Evolutionary conservation across 2,329 filamentous ascomycete species (phyloP).

Genomic region (Ascochyta fabae): DNA sequence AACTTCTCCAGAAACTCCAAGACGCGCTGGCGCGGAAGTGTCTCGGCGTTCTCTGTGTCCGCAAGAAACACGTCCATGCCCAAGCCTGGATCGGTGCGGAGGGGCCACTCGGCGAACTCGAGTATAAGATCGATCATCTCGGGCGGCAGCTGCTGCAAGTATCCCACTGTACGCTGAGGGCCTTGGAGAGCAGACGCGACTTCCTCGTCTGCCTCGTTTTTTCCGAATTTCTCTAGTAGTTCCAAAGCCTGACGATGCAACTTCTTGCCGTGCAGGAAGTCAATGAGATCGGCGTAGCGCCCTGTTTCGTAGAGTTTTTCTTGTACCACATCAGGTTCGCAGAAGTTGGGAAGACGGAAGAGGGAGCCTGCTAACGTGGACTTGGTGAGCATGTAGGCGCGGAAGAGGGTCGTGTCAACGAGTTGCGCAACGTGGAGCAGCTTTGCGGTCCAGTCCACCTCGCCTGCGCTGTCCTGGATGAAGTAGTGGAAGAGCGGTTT

Average conservation of each 20-base stretch:
- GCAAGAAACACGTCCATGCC: constrained; percentile 94
- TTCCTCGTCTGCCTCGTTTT: constrained; percentile 55
- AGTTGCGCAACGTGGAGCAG: constrained; percentile 79
- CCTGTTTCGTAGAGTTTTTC: constrained; percentile 88
- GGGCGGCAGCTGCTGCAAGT: constrained; percentile 86
- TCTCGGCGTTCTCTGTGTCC: constrained; percentile 94
- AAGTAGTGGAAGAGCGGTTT: constrained; percentile 54
- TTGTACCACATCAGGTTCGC: constrained; percentile 93
- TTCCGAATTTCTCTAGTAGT: constrained; percentile 81
- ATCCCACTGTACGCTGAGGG: constrained; percentile 81
- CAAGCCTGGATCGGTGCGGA: constrained; percentile 72
- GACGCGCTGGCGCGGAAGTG: constrained; percentile 77
- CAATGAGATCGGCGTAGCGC: constrained; percentile 92
- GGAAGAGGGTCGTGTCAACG: constrained; percentile 93
- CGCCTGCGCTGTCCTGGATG: constrained; percentile 40
- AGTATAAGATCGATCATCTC: constrained; percentile 90
- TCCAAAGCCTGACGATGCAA: constrained; percentile 87
- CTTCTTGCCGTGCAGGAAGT: constrained; percentile 95
- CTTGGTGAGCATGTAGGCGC: constrained; percentile 90
- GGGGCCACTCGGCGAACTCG: constrained; percentile 88
- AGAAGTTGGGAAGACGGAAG: constrained; percentile 96
- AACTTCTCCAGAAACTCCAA: constrained; percentile 75
- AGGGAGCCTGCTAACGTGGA: constrained; percentile 85
- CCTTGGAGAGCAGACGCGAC: constrained; percentile 70
- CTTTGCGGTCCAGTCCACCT: constrained; percentile 69